These are phyloP conservation scores for Talaromyces verruculosus DNA, from an alignment of 2,329 filamentous ascomycete species.

Conservation along the genomic window DNA sequence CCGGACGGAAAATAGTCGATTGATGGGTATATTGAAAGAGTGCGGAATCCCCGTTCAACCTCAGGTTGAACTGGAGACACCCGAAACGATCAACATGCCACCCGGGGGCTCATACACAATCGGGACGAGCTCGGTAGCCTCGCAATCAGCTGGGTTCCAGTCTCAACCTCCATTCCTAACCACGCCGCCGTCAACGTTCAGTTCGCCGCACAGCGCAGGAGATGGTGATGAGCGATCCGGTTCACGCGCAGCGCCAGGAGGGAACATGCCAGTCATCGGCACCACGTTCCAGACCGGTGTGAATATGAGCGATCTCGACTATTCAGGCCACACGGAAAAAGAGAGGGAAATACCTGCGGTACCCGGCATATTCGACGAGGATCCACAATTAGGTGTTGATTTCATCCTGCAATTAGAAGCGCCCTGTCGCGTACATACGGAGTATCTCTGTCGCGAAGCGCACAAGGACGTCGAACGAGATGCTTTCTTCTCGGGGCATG, in stretches of 20 bases:
- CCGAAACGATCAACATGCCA: constrained; percentile 38
- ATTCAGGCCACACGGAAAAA: constrained; percentile 12
- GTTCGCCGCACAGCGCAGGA: constrained; percentile 31
- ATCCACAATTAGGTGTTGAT: constrained; percentile 50
- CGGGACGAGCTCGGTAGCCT: constrained; percentile 38
- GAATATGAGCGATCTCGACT: constrained; percentile 19
- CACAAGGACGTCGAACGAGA: constrained; percentile 58
- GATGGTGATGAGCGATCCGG: constrained; percentile 31
- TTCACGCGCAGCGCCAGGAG: constrained; percentile 26
- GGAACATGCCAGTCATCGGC: constrained; percentile 8
- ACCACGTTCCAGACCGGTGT: constrained; percentile 12
- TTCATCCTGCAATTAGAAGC: constrained; percentile 58
- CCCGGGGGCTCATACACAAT: neutral
- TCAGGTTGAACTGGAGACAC: constrained; percentile 26
- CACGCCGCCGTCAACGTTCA: constrained; percentile 37
- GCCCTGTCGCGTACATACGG: constrained; percentile 54
- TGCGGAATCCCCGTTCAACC: constrained; percentile 60
- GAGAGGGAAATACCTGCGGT: constrained; percentile 4
- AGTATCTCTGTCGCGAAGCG: constrained; percentile 84
- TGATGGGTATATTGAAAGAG: constrained; percentile 62
- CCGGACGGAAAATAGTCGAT: constrained; percentile 73
- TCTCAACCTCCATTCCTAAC: constrained; percentile 28
- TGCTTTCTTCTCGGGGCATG: constrained; percentile 76
- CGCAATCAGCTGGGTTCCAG: constrained; percentile 30
- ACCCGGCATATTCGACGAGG: constrained; percentile 46